These are phyloP conservation scores for Funneliformis caledonium DNA, from an alignment of 371 early-diverging fungal species.

Conservation along the genomic window DNA sequence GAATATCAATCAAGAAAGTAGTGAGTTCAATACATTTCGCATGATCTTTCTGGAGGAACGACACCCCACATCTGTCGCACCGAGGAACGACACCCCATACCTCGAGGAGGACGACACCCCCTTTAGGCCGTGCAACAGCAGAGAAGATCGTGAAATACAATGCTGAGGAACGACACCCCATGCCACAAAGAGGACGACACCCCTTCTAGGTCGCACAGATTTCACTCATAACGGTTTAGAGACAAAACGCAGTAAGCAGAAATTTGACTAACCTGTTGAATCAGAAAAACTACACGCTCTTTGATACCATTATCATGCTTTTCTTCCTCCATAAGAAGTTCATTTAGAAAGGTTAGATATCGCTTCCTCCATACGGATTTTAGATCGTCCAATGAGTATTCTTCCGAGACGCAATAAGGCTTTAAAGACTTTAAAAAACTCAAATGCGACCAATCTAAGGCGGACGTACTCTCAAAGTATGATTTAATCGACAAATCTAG, in stretches of 20 bases:
- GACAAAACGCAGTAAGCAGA: conserved; percentile 4
- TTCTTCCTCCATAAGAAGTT: conserved; percentile 16
- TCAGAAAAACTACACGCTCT: neutral
- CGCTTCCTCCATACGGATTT: conserved; percentile 11
- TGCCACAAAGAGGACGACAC: conserved; percentile 11
- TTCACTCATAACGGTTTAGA: neutral
- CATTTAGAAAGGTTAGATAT: neutral
- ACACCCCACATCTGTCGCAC: neutral
- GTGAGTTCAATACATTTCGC: neutral
- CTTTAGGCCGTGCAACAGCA: neutral
- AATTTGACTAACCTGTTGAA: conserved; percentile 32
- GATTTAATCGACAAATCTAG: conserved; percentile 3
- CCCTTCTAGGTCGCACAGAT: neutral
- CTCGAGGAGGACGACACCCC: conserved; percentile 3
- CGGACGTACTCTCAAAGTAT: conserved; percentile 27
- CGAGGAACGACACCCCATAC: conserved; percentile 24
- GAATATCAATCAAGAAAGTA: conserved; percentile 24
- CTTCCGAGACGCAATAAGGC: conserved; percentile 15
- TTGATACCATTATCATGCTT: neutral
- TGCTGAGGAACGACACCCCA: neutral
- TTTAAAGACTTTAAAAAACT: conserved; percentile 18
- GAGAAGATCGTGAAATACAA: too few species aligned
- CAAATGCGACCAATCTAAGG: conserved; percentile 9
- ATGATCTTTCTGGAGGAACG: neutral
- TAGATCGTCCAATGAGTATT: neutral